Evolutionary conservation across 1,139 yeast genomes (phyloP), one percentile per base, ranked within the genome.

Genomic region (Sugiyamaella neomexicana): DNA sequence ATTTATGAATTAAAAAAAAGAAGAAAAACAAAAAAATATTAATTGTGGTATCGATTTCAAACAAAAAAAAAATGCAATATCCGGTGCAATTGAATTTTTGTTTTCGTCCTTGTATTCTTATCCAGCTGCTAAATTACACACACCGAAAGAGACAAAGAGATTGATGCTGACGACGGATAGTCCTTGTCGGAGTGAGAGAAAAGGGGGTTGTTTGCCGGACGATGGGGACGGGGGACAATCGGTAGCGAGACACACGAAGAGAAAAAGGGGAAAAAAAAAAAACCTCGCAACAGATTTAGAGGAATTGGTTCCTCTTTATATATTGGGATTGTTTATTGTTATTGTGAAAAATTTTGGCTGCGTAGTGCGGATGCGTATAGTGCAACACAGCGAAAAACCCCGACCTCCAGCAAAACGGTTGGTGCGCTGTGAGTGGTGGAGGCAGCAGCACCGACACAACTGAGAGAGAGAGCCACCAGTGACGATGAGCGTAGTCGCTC

Each of bases 171-270:
- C n/a, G 37, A 32, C 13, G 13, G 37, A n/a, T n/a, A n/a, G 42
- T 42, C 50, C 50, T 46, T 38, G 50, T 46, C 50, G 50, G 43
- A 34, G 42, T 23, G 50, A 46, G 9, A 25, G 43, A 16, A 27
- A 46, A 29, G 37, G 15, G 36, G 25, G 42, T 42, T 36, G 42
- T 43, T 46, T 39, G 50, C 37, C 50, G 50, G 43, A 34, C 36
- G 9, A 25, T 27, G n/a, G 25, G 25, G 25, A 27, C 27, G 9
- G 37, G 16, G 37, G 27, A 37, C 42, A 46, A 37, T 15, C 37
- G 50, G 50, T 46, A 29, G 50, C 50, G 50, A 46, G 50, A 46
- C 50, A 46, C 50, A 46, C 20, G 27, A 46, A 37, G 25, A 27
- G 27, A 46, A 38, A 38, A 32, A 45, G 48, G 36, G 10, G 32